These are phyloP conservation scores for Cryphonectria radicalis DNA, from an alignment of 2,329 filamentous ascomycete species.

Conservation along the genomic window DNA sequence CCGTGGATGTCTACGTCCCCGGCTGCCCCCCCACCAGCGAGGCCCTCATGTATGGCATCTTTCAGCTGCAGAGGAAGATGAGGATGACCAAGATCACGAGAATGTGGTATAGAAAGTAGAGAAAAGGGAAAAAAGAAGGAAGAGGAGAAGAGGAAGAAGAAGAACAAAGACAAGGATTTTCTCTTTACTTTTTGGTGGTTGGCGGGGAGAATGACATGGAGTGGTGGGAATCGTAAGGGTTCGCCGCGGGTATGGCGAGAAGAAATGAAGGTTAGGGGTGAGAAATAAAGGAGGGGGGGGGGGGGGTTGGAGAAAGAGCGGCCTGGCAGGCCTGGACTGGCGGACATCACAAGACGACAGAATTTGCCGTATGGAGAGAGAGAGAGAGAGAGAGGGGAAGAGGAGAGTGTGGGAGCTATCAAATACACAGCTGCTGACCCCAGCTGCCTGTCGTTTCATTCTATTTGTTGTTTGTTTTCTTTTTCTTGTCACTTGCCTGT, in stretches of 20 bases:
- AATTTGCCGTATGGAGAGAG: neutral
- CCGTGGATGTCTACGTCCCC: constrained; percentile 71
- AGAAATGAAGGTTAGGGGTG: neutral
- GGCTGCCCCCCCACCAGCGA: constrained; percentile 60
- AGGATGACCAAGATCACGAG: constrained; percentile 51
- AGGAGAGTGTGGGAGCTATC: neutral
- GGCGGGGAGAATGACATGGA: neutral
- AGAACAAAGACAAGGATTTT: no score
- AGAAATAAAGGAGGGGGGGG: neutral
- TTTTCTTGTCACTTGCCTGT: constrained; percentile 8
- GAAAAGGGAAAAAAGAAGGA: neutral
- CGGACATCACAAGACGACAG: neutral
- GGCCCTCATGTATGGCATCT: constrained; percentile 59
- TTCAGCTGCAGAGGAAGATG: constrained; percentile 74
- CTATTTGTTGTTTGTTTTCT: neutral
- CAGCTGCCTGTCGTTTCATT: constrained; percentile 7
- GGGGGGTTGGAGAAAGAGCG: no score
- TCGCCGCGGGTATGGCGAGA: neutral
- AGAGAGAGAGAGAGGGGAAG: neutral
- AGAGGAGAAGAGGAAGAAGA: neutral
- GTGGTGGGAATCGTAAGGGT: neutral
- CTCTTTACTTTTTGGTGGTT: neutral
- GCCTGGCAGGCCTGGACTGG: neutral
- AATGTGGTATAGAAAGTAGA: constrained; percentile 57
- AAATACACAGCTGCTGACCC: constrained; percentile 10